A percentile compares a stretch with the other conserved stretches of the same genome.
phyloP scores from a whole-genome alignment of 805 yeast genomes.

The Kluyveromyces dobzhanskii region DNA sequence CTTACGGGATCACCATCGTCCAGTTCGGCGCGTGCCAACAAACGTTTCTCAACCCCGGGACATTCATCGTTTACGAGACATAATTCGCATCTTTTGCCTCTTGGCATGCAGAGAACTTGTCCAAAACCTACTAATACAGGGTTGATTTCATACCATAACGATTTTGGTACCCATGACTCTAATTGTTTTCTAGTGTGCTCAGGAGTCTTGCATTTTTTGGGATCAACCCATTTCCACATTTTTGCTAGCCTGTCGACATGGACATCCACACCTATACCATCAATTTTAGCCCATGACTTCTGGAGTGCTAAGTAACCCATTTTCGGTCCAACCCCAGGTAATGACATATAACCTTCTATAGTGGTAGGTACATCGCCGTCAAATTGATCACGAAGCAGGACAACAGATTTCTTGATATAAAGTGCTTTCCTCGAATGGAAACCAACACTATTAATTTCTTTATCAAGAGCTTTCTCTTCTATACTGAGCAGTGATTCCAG shows the following conservation, averaged over 20 bases:
- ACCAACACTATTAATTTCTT: slow-evolving; percentile 70
- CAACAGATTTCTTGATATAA: slow-evolving; percentile 56
- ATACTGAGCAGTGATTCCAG: slow-evolving; percentile 44
- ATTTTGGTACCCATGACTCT: slow-evolving; percentile 65
- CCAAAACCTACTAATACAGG: slow-evolving; percentile 91
- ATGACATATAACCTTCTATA: slow-evolving; percentile 50
- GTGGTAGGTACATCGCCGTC: slow-evolving; percentile 66
- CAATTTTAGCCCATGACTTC: slow-evolving; percentile 66
- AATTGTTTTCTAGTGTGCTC: slow-evolving; percentile 64
- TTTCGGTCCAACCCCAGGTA: slow-evolving; percentile 95
- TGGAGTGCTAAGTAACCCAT: slow-evolving; percentile 83
- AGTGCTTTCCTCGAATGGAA: slow-evolving; percentile 75
- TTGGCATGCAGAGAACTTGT: slow-evolving; percentile 74
- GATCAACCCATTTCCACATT: slow-evolving; percentile 71
- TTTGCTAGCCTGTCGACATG: slow-evolving; percentile 76
- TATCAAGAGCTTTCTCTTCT: slow-evolving; percentile 51
- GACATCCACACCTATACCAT: slow-evolving; percentile 92
- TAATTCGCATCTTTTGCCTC: slow-evolving; percentile 60
- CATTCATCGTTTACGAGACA: slow-evolving; percentile 58
- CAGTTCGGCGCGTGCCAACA: slow-evolving; percentile 27
- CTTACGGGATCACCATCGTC: slow-evolving; percentile 13
- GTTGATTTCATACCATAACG: slow-evolving; percentile 77
- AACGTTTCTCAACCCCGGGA: slow-evolving; percentile 43
- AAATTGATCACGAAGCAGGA: slow-evolving; percentile 40
- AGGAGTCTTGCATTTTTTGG: slow-evolving; percentile 46